Percentiles rank a stretch among this genome's conserved stretches.
These are phyloP conservation scores for Blepharisma stoltei DNA, from an alignment of 73 alveolate genomes.

Conservation along the genomic window DNA sequence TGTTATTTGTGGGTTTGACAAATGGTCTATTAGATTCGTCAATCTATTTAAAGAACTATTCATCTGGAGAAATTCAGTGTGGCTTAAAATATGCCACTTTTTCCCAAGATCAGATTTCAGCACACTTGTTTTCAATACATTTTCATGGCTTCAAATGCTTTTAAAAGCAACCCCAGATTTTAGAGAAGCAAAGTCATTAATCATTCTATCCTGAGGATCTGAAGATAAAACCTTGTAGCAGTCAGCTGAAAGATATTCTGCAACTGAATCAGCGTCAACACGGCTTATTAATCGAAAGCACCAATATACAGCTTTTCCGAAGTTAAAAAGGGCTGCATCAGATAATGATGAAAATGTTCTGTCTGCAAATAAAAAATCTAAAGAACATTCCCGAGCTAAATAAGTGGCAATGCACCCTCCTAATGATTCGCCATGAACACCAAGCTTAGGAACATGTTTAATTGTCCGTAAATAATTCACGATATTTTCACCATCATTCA, in stretches of 20 bases:
- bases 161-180: conserved; percentile 20
- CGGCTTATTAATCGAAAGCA: neutral
- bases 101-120: too few species aligned
- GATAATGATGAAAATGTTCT: conserved; percentile 1
- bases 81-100: too few species aligned
- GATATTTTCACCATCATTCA: conserved; percentile 47
- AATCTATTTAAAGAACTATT: too few species aligned
- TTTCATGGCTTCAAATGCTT: too few species aligned
- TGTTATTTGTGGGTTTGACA: too few species aligned
- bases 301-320: neutral
- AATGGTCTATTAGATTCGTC: too few species aligned
- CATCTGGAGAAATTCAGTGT: too few species aligned
- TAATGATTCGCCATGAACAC: conserved; percentile 62
- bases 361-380: conserved; percentile 23
- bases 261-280: conserved; percentile 20
- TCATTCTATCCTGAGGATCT: conserved; percentile 27
- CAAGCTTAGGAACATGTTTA: conserved; percentile 37
- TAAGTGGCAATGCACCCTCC: conserved; percentile 72
- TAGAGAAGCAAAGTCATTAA: neutral
- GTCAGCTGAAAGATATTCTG: neutral
- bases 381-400: conserved; percentile 3
- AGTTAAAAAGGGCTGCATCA: conserved; percentile 19
- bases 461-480: conserved; percentile 45
- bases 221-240: conserved; percentile 22
- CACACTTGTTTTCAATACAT: too few species aligned